A percentile compares a stretch with the other conserved stretches of the same genome.
phyloP scores from a whole-genome alignment of 805 yeast species.

The Suhomyces sp. region DNA sequence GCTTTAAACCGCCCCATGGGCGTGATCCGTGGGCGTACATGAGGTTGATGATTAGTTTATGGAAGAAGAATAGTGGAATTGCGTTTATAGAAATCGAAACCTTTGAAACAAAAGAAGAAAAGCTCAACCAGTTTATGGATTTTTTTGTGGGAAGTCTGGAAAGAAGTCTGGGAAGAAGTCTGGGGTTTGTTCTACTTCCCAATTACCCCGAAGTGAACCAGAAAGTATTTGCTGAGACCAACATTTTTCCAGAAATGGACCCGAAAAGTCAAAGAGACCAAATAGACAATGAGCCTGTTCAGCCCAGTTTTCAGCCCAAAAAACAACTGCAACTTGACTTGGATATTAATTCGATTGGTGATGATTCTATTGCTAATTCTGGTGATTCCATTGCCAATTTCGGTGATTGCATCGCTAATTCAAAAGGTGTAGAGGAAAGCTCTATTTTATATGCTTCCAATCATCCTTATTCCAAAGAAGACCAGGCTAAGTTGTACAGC shows the following conservation, averaged over 20 bases:
- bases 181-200: slow-evolving; percentile 17
- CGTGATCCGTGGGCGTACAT: slow-evolving; percentile 16
- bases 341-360: too few relatives aligned
- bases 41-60: slow-evolving; percentile 20
- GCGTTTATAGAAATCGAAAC: slow-evolving; percentile 19
- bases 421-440: neutral
- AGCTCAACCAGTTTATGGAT: slow-evolving; percentile 14
- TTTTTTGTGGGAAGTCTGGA: slow-evolving; percentile 15
- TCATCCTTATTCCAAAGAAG: slow-evolving; percentile 14
- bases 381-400: too few relatives aligned
- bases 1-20: slow-evolving; percentile 12
- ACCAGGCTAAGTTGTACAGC: slow-evolving; percentile 13
- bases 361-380: too few relatives aligned
- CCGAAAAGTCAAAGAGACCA: neutral
- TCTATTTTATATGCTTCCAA: neutral
- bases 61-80: slow-evolving; percentile 17
- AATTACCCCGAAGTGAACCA: slow-evolving; percentile 11
- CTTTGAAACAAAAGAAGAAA: slow-evolving; percentile 16
- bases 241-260: slow-evolving; percentile 20
- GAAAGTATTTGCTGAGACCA: slow-evolving; percentile 11
- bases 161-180: too few relatives aligned
- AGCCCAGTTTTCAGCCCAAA: too few relatives aligned
- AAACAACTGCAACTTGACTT: neutral
- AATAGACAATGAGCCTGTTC: neutral
- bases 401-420: too few relatives aligned